phyloP scores from a whole-genome alignment of 495 filamentous ascomycete species.

The Cudoniella acicularis region DNA sequence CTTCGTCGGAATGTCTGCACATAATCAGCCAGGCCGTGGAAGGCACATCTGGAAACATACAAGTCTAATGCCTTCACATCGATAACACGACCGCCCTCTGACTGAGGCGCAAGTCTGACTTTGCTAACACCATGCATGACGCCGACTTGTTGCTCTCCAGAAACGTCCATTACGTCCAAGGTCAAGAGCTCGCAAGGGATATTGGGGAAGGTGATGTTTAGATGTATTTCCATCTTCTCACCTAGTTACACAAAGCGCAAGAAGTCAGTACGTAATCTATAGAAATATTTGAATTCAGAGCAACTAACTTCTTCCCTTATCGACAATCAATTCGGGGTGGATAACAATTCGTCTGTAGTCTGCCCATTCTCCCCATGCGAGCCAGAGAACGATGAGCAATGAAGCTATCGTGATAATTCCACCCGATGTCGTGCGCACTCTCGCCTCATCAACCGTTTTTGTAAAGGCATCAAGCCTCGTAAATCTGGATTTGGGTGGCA shows the following conservation, averaged over 20 bases:
- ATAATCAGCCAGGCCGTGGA: conserved; percentile 12
- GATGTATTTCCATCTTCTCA: conserved; percentile 96
- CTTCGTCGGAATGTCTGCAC: conserved; percentile 53
- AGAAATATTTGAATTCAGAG: neutral
- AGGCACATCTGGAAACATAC: conserved; percentile 36
- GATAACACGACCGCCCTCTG: conserved; percentile 76
- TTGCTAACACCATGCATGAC: conserved; percentile 90
- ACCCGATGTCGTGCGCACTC: conserved; percentile 94
- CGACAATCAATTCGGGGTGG: conserved; percentile 88
- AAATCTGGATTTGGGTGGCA: conserved; percentile 77
- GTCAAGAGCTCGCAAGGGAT: conserved; percentile 94
- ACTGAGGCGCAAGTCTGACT: conserved; percentile 66
- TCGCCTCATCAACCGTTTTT: conserved; percentile 97
- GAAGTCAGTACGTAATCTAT: conserved; percentile 7
- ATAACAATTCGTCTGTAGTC: conserved; percentile 88
- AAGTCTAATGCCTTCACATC: conserved; percentile 70
- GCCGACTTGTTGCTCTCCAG: conserved; percentile 90
- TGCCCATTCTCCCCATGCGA: conserved; percentile 92
- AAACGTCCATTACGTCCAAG: conserved; percentile 98
- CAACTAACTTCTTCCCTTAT: conserved; percentile 83
- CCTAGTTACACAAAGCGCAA: conserved; percentile 44
- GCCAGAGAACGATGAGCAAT: conserved; percentile 78
- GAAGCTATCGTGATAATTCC: conserved; percentile 92
- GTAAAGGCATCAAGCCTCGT: conserved; percentile 96
- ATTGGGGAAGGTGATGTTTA: conserved; percentile 95